A percentile compares a stretch with the other conserved stretches of the same genome.
Evolutionary conservation across 805 yeast species (phyloP).

Genomic region (fission yeast (Schizosaccharomyces pombe)): DNA sequence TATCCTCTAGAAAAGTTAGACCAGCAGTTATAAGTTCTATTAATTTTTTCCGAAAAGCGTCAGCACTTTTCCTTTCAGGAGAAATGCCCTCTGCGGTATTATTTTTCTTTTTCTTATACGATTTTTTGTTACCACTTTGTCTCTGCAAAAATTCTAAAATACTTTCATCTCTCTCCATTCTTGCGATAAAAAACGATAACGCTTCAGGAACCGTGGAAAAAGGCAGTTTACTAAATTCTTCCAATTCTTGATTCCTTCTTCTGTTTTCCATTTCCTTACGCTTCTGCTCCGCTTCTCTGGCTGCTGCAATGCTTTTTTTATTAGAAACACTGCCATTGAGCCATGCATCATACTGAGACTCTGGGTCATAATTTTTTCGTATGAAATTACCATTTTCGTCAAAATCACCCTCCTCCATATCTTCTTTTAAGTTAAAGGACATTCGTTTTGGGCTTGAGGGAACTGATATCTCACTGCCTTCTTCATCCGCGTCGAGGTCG

Average conservation of each 20-base stretch:
- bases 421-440: slow-evolving; percentile 36
- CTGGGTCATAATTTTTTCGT: slow-evolving; percentile 18
- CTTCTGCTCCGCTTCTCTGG: slow-evolving; percentile 15
- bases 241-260: not conserved
- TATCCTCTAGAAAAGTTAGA: not conserved
- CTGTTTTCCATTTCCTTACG: slow-evolving; percentile 5
- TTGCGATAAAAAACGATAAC: slow-evolving; percentile 18
- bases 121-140: slow-evolving; percentile 7
- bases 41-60: not conserved
- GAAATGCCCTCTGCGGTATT: not conserved
- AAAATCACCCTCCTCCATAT: slow-evolving; percentile 33
- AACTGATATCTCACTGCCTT: slow-evolving; percentile 8
- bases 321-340: slow-evolving; percentile 16
- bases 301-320: slow-evolving; percentile 19
- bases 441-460: slow-evolving; percentile 27
- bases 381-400: slow-evolving; percentile 39
- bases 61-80: not conserved
- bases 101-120: not conserved
- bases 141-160: slow-evolving; percentile 30
- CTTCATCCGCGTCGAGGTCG: slow-evolving; percentile 8
- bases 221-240: slow-evolving; percentile 4
- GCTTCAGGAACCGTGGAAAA: slow-evolving; percentile 11
- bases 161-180: slow-evolving; percentile 34
- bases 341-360: slow-evolving; percentile 20
- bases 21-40: not conserved